These are phyloP conservation scores for Blastosporella zonata DNA, from an alignment of 1,284 basidiomycete species.

Conservation along the genomic window DNA sequence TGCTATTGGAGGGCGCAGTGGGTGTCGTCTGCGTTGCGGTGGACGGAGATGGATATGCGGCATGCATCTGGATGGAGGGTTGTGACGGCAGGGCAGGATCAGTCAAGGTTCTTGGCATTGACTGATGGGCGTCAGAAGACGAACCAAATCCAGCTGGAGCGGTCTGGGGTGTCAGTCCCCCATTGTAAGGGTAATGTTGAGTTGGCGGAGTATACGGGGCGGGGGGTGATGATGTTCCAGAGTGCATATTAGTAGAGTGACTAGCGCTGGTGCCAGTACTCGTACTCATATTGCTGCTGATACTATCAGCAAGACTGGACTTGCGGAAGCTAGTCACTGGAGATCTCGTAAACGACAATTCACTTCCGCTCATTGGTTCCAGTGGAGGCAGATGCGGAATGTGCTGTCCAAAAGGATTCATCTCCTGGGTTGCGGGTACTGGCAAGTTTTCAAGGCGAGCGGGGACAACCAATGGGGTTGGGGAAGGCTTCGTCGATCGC, in stretches of 20 bases:
- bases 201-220: constrained; percentile 14
- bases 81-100: constrained; percentile 8
- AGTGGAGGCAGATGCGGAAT: constrained; percentile 14
- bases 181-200: constrained; percentile 17
- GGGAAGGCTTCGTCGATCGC: constrained; percentile 30
- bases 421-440: constrained; percentile 26
- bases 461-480: constrained; percentile 42
- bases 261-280: constrained; percentile 23
- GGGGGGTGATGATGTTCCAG: constrained; percentile 12
- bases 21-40: not conserved
- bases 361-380: not conserved
- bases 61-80: constrained; percentile 9
- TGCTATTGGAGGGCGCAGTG: constrained; percentile 17
- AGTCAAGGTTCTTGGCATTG: constrained; percentile 14
- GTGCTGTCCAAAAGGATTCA: constrained; percentile 20
- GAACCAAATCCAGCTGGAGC: constrained; percentile 23
- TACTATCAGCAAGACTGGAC: constrained; percentile 33
- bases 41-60: constrained; percentile 19
- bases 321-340: constrained; percentile 29
- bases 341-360: constrained; percentile 4
- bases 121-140: constrained; percentile 15
- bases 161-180: constrained; percentile 23
- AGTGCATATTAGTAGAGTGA: constrained; percentile 9
- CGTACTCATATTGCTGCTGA: constrained; percentile 27
- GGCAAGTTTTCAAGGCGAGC: constrained; percentile 39